Percentiles rank a stretch among this genome's conserved stretches.
phyloP scores from a whole-genome alignment of 108 stramenopile species.

The Conticribra guillardii region DNA sequence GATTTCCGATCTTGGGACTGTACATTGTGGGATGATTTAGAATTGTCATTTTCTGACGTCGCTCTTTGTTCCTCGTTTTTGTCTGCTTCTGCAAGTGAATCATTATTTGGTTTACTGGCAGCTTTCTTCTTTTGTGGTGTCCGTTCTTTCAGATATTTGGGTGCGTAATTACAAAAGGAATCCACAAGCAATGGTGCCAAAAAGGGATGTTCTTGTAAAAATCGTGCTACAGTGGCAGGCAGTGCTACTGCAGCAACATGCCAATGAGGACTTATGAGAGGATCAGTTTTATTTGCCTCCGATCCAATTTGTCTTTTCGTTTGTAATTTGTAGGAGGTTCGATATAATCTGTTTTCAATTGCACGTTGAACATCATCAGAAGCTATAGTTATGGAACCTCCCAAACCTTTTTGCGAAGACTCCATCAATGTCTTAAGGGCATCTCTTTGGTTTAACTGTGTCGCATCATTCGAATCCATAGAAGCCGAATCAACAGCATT shows the following conservation, averaged over 20 bases:
- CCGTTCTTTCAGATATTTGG: constrained; percentile 18
- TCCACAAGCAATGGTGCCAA: constrained; percentile 43
- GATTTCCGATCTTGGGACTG: neutral
- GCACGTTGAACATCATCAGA: constrained; percentile 41
- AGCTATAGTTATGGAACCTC: constrained; percentile 8
- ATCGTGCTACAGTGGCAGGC: constrained; percentile 44
- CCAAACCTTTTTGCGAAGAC: constrained; percentile 4
- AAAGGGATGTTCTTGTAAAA: constrained; percentile 24
- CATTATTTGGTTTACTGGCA: neutral
- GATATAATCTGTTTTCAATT: constrained; percentile 47
- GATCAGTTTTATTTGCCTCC: neutral
- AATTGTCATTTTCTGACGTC: neutral
- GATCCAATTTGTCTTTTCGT: neutral
- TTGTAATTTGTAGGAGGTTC: constrained; percentile 25
- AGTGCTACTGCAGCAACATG: constrained; percentile 39
- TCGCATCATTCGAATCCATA: neutral
- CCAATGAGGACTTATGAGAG: constrained; percentile 20
- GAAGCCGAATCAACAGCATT: neutral
- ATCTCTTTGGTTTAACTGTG: constrained; percentile 19
- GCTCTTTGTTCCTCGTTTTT: neutral
- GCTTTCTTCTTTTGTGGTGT: neutral
- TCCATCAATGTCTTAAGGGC: constrained; percentile 29
- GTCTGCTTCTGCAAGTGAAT: neutral
- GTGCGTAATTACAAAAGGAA: constrained; percentile 42
- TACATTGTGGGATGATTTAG: neutral